Evolutionary conservation across 2,329 filamentous ascomycete genomes (phyloP), one percentile per base, ranked within the genome.

Genomic region (Tolypocladium nubicola): DNA sequence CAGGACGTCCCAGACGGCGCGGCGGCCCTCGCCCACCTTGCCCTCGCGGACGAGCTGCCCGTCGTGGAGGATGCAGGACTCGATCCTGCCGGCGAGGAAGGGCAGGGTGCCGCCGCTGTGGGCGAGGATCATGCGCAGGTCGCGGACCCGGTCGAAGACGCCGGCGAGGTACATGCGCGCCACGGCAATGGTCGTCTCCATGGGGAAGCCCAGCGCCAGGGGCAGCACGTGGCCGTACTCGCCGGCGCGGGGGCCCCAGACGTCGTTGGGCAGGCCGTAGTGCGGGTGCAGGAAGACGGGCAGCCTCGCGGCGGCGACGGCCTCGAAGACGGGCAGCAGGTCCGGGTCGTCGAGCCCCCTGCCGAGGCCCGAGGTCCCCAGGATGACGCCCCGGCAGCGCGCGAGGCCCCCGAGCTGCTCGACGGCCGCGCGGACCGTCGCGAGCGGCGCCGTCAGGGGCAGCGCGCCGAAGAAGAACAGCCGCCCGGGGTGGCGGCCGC

Each of bases 181-280:
- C 2, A 96, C 86, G 0, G 91, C 90, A 64, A 97, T 93, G 1
- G 92, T 96, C 0, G 92, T 97, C 73, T 97, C 92, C 63, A 97
- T 82, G 0, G 92, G 91, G 68, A 96, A 96, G 0, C 92, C 92
- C 4, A 97, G 75, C 0, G 90, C 89, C 0, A 97, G 76, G 0
- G 91, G 89, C 2, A 97, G 78, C 1, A 96, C 90, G 69, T 96
- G 92, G 0, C 92, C 92, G 67, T 95, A 96, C 59, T 87, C 85
- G 26, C 75, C 76, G 0, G 82, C 83, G 9, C 87, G 77, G 0
- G 88, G 82, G 0, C 92, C 92, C 73, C 89, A 96, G 4, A 95
- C 89, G 10, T 84, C 81, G 59, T 82, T 81, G 0, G 90, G 91
- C 2, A 97, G 80, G 1, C 92, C 92, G 69, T 97, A 96, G 72